Evolutionary conservation across 192 early-diverging fungal species (phyloP).

Genomic region (Glomus cerebriforme): DNA sequence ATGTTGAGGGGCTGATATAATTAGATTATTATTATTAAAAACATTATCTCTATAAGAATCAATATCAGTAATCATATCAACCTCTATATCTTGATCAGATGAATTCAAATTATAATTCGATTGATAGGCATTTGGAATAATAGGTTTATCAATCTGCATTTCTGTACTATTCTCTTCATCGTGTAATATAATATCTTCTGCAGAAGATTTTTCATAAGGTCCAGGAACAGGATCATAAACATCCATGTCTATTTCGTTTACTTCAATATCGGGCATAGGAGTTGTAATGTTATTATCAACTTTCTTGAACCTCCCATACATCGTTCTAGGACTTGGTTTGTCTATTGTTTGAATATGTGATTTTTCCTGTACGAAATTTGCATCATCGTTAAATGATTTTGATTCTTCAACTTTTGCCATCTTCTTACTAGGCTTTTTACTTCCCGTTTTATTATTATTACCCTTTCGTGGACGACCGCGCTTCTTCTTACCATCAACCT

Average conservation of each 20-base stretch:
- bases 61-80: not conserved
- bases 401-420: not conserved
- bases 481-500: not conserved
- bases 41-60: not conserved
- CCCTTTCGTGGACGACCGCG: conserved; percentile 12
- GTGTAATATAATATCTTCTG: not conserved
- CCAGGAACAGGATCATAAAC: not conserved
- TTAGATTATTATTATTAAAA: no score
- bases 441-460: not conserved
- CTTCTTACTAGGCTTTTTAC: not conserved
- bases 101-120: not conserved
- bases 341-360: not conserved
- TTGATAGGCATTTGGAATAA: not conserved
- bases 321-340: no score
- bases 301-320: no score
- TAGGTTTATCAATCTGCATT: not conserved
- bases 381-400: not conserved
- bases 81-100: not conserved
- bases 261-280: not conserved
- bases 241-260: not conserved
- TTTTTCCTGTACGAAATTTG: not conserved
- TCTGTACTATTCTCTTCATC: not conserved
- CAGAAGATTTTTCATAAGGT: not conserved
- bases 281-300: not conserved
- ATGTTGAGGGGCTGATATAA: no score